A percentile compares a stretch with the other conserved stretches of the same genome.
Conservation (phyloP, 23 red algal species). For the Chondrus crispus region DNA sequence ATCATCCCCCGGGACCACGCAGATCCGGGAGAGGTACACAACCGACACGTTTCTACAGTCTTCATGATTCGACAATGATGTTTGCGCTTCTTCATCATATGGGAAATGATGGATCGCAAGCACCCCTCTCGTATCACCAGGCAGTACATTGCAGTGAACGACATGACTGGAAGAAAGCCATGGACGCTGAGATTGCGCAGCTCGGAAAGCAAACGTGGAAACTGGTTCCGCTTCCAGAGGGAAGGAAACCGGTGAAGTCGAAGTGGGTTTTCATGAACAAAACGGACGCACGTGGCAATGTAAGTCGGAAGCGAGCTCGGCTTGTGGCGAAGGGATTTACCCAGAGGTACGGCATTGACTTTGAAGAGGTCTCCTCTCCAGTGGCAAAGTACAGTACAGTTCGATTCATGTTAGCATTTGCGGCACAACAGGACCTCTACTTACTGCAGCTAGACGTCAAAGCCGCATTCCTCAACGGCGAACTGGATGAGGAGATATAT, state of each 20-base stretch:
- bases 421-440: neutral
- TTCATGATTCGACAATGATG: too few relatives aligned
- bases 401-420: neutral
- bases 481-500: slow-evolving; percentile 11
- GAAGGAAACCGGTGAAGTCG: neutral
- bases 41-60: too few relatives aligned
- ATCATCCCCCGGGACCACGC: too few relatives aligned
- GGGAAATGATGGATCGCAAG: too few relatives aligned
- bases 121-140: too few relatives aligned
- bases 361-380: neutral
- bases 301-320: slow-evolving; percentile 9
- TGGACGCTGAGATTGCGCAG: too few relatives aligned
- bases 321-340: slow-evolving; percentile 40
- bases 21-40: too few relatives aligned
- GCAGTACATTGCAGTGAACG: too few relatives aligned
- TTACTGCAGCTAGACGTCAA: slow-evolving; percentile 13
- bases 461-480: slow-evolving; percentile 8
- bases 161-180: too few relatives aligned
- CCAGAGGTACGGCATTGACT: slow-evolving; percentile 25
- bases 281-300: neutral
- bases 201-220: too few relatives aligned
- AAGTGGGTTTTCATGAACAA: slow-evolving; percentile 17
- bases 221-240: neutral
- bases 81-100: too few relatives aligned
- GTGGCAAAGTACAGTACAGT: slow-evolving; percentile 14